Conservation (phyloP, 805 yeast species). For the Jamesozyma hellenica region DNA sequence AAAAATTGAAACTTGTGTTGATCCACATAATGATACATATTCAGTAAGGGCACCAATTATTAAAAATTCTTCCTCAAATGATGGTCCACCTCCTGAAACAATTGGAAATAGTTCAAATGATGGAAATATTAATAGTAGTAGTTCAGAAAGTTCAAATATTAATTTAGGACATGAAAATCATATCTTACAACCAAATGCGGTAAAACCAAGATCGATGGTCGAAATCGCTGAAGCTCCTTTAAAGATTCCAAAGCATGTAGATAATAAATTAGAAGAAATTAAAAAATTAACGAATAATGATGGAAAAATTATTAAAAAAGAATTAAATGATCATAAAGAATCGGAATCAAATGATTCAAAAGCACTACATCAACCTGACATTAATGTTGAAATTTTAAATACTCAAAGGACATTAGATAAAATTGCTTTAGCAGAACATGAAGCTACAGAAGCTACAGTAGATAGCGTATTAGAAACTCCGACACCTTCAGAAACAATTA, state of each 20-base stretch:
- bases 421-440: background rate
- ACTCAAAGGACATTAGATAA: background rate
- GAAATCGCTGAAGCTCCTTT: conserved; percentile 18
- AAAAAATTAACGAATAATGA: background rate
- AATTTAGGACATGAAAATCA: background rate
- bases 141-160: background rate
- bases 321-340: background rate
- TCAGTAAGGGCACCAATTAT: conserved; percentile 18
- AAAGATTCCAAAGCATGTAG: background rate
- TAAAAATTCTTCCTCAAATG: conserved; percentile 9
- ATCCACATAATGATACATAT: conserved; percentile 13
- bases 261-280: background rate
- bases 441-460: background rate
- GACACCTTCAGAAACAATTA: background rate
- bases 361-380: background rate
- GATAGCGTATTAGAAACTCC: background rate
- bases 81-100: background rate
- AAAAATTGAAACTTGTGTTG: conserved; percentile 46
- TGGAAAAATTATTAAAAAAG: background rate
- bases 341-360: background rate
- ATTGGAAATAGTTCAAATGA: no score
- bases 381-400: no score
- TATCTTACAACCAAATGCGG: background rate
- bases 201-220: conserved; percentile 19
- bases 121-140: background rate